Conservation (phyloP, 371 early-diverging fungal genomes). For the Globomyces sp. region DNA sequence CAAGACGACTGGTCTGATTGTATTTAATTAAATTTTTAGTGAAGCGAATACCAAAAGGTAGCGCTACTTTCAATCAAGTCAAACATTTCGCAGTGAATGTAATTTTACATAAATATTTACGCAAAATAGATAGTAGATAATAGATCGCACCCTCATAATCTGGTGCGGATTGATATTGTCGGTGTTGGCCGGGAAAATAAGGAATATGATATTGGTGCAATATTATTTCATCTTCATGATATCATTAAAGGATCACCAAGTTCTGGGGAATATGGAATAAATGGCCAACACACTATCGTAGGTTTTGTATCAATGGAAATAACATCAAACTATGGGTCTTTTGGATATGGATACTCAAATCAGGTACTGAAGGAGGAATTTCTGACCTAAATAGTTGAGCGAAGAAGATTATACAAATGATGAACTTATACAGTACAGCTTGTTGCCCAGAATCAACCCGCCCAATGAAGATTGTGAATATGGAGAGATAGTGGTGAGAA, state of each 20-base stretch:
- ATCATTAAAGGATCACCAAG: conserved; percentile 40
- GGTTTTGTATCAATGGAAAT: conserved; percentile 40
- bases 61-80: conserved; percentile 30
- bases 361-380: conserved; percentile 22
- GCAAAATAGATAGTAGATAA: conserved; percentile 25
- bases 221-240: conserved; percentile 43
- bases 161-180: conserved; percentile 24
- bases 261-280: conserved; percentile 37
- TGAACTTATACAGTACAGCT: conserved; percentile 35
- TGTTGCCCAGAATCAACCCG: conserved; percentile 39
- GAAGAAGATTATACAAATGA: conserved; percentile 32
- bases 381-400: conserved; percentile 18
- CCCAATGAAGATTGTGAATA: conserved; percentile 24
- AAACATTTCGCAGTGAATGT: conserved; percentile 38
- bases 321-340: conserved; percentile 42
- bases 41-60: background rate
- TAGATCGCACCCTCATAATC: conserved; percentile 33
- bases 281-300: conserved; percentile 28
- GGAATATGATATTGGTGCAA: conserved; percentile 22
- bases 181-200: conserved; percentile 14
- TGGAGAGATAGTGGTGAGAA: conserved; percentile 30
- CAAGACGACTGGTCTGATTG: conserved; percentile 15
- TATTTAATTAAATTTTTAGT: conserved; percentile 10
- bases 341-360: conserved; percentile 43
- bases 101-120: background rate